Evolutionary conservation across 1,284 basidiomycete genomes (phyloP).

Genomic region (Tilletia setariae): DNA sequence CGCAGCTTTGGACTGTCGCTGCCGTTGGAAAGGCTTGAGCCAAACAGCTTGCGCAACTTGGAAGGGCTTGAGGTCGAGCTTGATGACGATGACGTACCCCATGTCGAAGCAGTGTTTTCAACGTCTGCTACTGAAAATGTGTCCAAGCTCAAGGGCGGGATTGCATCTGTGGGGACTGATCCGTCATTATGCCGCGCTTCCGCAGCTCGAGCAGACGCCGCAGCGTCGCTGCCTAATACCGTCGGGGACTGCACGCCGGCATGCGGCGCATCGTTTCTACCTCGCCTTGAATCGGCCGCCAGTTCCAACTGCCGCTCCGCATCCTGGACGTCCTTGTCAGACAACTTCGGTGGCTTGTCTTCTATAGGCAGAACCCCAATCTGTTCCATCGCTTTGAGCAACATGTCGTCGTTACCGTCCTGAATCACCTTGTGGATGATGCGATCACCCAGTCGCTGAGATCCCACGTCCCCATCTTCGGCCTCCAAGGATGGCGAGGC

Average conservation of each 20-base stretch:
- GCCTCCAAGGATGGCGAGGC: not conserved
- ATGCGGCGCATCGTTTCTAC: no score
- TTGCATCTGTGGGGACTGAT: not conserved
- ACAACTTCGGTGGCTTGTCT: not conserved
- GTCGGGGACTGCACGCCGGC: not conserved
- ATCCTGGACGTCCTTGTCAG: not conserved
- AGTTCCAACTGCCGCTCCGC: not conserved
- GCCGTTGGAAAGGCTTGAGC: not conserved
- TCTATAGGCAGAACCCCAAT: not conserved
- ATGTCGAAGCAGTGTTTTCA: no score
- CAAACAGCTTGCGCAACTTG: conserved; percentile 9
- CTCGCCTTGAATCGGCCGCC: not conserved
- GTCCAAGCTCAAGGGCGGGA: conserved; percentile 2
- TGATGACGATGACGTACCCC: not conserved
- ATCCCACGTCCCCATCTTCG: not conserved
- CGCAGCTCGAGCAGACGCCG: not conserved
- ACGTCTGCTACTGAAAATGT: not conserved
- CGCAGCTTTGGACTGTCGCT: conserved; percentile 9
- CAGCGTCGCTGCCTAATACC: not conserved
- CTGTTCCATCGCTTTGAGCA: conserved; percentile 10
- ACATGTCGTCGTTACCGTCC: not conserved
- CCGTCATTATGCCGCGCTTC: not conserved
- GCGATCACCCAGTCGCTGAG: not conserved
- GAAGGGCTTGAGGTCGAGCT: not conserved
- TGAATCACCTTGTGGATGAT: not conserved